Conservation (phyloP, 2,329 filamentous ascomycete genomes). For the Fusarium mangiferae region DNA sequence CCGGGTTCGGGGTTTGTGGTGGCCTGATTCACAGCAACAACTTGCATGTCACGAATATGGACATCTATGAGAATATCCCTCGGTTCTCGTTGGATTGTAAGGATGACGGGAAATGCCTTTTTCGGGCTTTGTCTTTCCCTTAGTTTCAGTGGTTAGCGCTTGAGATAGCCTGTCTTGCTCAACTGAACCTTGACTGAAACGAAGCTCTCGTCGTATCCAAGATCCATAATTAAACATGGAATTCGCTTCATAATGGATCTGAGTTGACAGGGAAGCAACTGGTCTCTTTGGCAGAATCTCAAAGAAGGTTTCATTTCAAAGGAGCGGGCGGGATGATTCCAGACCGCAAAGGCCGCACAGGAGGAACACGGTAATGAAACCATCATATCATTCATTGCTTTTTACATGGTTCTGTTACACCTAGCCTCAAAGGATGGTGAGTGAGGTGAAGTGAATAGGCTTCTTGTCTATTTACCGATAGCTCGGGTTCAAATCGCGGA, state of each 20-base stretch:
- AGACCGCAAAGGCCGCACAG: not conserved
- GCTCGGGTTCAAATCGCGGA: conserved; percentile 28
- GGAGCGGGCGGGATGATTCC: not conserved
- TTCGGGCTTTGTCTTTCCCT: not conserved
- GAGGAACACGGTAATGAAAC: conserved; percentile 12
- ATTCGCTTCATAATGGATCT: not conserved
- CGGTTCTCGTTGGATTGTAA: not conserved
- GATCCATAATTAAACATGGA: conserved; percentile 29
- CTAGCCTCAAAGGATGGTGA: not conserved
- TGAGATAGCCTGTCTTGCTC: not conserved
- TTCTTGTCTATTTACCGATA: conserved; percentile 21
- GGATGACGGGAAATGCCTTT: not conserved
- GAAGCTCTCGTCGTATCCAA: conserved; percentile 17
- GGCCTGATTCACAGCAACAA: conserved; percentile 3
- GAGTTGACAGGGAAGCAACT: not conserved
- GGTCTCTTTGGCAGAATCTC: not conserved
- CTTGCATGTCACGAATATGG: not conserved
- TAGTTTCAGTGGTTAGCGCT: not conserved
- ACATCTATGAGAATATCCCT: not conserved
- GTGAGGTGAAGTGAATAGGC: not conserved
- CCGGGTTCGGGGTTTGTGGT: not conserved
- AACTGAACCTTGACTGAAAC: not conserved
- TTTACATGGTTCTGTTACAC: not conserved
- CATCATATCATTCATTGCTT: not conserved
- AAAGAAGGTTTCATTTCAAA: not conserved